Evolutionary conservation across 2,329 filamentous ascomycete species (phyloP), one percentile per base, ranked within the genome.

Genomic region (Nemania sp.): DNA sequence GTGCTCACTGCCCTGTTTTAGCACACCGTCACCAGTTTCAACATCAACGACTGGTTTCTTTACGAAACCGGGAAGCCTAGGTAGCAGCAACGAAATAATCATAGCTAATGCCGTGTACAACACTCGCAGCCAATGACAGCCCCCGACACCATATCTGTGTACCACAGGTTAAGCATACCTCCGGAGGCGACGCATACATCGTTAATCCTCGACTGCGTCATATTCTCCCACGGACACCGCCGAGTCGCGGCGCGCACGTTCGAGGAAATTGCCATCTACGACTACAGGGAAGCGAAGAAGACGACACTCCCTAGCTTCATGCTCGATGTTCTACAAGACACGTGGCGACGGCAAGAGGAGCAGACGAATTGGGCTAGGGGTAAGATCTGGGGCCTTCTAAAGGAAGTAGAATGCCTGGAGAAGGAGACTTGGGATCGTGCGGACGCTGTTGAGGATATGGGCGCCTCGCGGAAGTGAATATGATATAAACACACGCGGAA

Each of bases 201-300:
- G 22, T 87, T 95, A 70, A 78, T 87, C 62, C 77, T 90, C 64
- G 85, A 89, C 72, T 87, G 85, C 57, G 77, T 89, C n/a, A 84
- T 97, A 57, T 77, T 97, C 18, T 97, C 93, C 0, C 92, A 97
- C 78, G 82, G 84, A 45, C 89, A 93, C 74, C 89, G 90, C 74
- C 86, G 94, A 22, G 83, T 89, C 15, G 92, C 93, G 8, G 93
- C 94, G 3, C 84, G 90, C 51, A 92, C 91, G 64, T 83, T 88
- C 29, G 94, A 98, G 79, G 92, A 95, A 72, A 88, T 93, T 66
- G 91, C 92, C 10, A 83, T 93, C 0, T 97, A 96, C 80, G 91
- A 97, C 80, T 93, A 93, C 78, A 81, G 78, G 32, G 77, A 80
- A 27, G 86, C 81, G 10, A 84, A 81, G 76, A 92, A 91, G 79